Percentiles rank a stretch among this genome's conserved stretches.
phyloP scores from a whole-genome alignment of 768 basidiomycete species.

The Gautieria morchelliformis region DNA sequence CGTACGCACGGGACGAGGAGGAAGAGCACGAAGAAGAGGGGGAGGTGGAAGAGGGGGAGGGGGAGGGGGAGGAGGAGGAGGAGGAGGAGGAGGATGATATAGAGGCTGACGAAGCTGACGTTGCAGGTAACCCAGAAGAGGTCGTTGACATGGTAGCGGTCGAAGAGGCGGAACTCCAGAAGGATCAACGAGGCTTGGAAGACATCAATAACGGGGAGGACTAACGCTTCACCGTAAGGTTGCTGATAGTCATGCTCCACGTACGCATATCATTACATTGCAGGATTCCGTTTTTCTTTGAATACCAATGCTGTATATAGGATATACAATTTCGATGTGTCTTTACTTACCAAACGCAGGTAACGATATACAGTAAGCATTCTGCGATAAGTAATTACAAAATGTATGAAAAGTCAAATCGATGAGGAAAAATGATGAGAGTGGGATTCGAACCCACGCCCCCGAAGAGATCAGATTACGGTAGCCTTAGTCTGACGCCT shows the following conservation, averaged over 20 bases:
- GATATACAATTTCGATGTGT: too few relatives aligned
- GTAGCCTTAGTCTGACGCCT: not conserved
- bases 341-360: too few relatives aligned
- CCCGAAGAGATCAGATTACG: constrained; percentile 11
- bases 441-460: constrained; percentile 56
- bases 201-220: not conserved
- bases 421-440: constrained; percentile 27
- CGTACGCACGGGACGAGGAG: constrained; percentile 5
- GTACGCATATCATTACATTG: too few relatives aligned
- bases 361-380: too few relatives aligned
- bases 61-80: not conserved
- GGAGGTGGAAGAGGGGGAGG: not conserved
- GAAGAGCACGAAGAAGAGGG: constrained; percentile 1
- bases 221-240: too few relatives aligned
- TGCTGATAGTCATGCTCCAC: too few relatives aligned
- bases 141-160: not conserved
- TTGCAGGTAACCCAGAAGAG: not conserved
- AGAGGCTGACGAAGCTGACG: not conserved
- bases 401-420: too few relatives aligned
- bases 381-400: too few relatives aligned
- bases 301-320: too few relatives aligned
- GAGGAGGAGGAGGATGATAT: not conserved
- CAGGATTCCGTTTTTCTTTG: too few relatives aligned
- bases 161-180: not conserved
- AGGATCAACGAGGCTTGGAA: not conserved